Percentiles rank a stretch among this genome's conserved stretches.
phyloP scores from a whole-genome alignment of 345 rosid species.

The Eucalyptus guilfoylei region DNA sequence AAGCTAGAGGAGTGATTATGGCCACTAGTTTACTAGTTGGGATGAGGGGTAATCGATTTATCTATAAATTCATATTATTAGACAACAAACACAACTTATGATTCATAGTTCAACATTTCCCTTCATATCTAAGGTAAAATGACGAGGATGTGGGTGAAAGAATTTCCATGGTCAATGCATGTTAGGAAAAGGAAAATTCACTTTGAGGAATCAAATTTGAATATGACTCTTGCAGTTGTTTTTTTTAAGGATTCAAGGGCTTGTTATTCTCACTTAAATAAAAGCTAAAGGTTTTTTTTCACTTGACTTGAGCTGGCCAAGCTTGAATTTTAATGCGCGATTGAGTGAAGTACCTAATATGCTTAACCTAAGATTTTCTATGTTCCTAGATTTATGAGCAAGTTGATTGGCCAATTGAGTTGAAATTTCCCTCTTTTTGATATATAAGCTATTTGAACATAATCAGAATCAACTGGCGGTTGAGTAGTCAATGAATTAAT shows the following conservation, averaged over 20 bases:
- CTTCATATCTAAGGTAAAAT: not conserved
- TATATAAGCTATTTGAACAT: not conserved
- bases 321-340: no score
- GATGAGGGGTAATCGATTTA: not conserved
- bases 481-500: not conserved
- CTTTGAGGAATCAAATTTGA: no score
- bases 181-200: not conserved
- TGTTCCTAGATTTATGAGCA: not conserved
- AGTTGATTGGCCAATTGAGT: not conserved
- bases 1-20: no score
- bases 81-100: no score
- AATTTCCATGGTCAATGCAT: not conserved
- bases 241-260: not conserved
- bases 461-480: not conserved
- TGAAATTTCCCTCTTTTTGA: not conserved
- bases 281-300: not conserved
- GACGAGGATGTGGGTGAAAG: not conserved
- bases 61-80: not conserved
- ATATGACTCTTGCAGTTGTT: no score
- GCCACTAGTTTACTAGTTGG: no score
- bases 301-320: no score
- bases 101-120: not conserved
- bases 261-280: not conserved
- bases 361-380: not conserved
- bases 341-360: no score